These are phyloP conservation scores for Colletotrichum sp. DNA, from an alignment of 2,329 filamentous ascomycete genomes.

Conservation along the genomic window DNA sequence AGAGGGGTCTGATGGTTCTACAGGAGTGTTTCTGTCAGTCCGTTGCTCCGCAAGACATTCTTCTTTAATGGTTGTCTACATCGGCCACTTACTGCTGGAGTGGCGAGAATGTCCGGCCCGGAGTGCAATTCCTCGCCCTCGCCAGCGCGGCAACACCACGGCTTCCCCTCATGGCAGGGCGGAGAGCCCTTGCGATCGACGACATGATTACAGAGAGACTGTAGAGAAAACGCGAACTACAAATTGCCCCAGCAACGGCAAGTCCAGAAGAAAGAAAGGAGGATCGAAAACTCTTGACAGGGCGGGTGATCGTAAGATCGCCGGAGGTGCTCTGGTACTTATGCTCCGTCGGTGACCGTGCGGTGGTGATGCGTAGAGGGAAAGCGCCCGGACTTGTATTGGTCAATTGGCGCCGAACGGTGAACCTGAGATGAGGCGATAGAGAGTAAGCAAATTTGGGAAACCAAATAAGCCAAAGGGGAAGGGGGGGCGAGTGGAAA, in stretches of 20 bases:
- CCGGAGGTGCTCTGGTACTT: slow-evolving; percentile 4
- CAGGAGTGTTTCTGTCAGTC: background rate
- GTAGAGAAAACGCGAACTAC: background rate
- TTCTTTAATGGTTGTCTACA: background rate
- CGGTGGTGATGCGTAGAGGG: background rate
- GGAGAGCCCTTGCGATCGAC: slow-evolving; percentile 54
- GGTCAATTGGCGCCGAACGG: slow-evolving; percentile 5
- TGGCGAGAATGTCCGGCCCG: slow-evolving; percentile 16
- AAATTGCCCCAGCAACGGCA: background rate
- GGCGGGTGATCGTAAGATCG: background rate
- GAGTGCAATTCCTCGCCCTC: slow-evolving; percentile 27
- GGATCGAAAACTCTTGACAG: background rate
- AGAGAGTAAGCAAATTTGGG: background rate
- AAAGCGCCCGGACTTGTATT: slow-evolving; percentile 1
- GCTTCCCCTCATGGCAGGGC: slow-evolving; percentile 55
- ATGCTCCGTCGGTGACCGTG: slow-evolving; percentile 5
- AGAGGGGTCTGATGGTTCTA: slow-evolving; percentile 57
- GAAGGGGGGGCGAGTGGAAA: background rate
- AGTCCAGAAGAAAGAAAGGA: background rate
- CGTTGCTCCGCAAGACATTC: background rate
- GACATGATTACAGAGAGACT: slow-evolving; percentile 42
- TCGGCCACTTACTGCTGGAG: slow-evolving; percentile 34
- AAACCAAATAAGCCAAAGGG: background rate
- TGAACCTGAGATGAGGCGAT: background rate
- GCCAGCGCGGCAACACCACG: slow-evolving; percentile 32